phyloP scores from a whole-genome alignment of 805 yeast species.

The Grigorovia jiainica region DNA sequence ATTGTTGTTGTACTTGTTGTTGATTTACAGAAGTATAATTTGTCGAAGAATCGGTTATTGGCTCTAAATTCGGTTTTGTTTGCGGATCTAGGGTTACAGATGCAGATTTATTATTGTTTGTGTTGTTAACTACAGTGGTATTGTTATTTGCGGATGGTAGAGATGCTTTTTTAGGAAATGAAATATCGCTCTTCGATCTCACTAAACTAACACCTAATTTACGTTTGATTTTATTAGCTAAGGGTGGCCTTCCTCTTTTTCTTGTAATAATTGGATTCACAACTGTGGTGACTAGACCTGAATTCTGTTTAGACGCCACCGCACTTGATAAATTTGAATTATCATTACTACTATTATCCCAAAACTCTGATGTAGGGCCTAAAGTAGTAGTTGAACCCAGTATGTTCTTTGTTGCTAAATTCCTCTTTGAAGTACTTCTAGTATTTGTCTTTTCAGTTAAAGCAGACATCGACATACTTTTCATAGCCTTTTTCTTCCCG shows the following conservation, averaged over 20 bases:
- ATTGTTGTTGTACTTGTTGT: neutral
- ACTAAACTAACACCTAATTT: constrained; percentile 14
- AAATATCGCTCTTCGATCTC: constrained; percentile 25
- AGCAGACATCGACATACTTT: constrained; percentile 19
- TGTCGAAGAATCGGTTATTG: neutral
- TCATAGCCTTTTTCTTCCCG: constrained; percentile 21
- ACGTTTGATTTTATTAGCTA: constrained; percentile 13
- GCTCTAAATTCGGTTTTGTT: neutral
- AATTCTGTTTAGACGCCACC: neutral
- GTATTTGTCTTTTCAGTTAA: constrained; percentile 26
- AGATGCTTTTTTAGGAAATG: constrained; percentile 19
- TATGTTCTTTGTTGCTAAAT: neutral
- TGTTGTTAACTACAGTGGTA: too few species aligned
- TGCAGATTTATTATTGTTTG: too few species aligned
- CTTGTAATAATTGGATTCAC: constrained; percentile 15
- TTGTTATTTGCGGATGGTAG: constrained; percentile 19
- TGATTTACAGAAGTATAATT: neutral
- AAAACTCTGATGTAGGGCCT: neutral
- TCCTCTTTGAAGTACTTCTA: neutral
- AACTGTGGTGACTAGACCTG: constrained; percentile 1
- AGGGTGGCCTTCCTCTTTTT: constrained; percentile 27
- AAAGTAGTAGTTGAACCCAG: neutral
- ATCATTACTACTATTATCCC: too few species aligned
- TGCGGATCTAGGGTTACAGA: neutral
- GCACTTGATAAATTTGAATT: neutral